Percentiles rank a stretch among this genome's conserved stretches.
Conservation (phyloP, 1,284 basidiomycete genomes). For the Ceratobasidium papillatum region DNA sequence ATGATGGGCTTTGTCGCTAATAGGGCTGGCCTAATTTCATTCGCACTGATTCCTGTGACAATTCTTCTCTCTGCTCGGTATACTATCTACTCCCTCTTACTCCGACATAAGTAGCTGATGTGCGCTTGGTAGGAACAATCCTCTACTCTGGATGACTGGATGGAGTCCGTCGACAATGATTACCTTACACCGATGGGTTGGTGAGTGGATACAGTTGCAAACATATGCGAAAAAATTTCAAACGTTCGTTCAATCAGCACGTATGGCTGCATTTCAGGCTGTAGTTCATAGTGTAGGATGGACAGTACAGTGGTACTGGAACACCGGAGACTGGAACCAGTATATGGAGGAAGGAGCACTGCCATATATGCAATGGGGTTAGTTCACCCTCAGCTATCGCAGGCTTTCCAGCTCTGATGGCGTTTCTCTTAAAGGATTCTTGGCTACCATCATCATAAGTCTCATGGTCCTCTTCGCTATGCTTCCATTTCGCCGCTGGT, state of each 20-base stretch:
- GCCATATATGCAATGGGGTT: constrained; percentile 40
- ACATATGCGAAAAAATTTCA: neutral
- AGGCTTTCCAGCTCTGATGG: neutral
- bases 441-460: constrained; percentile 21
- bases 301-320: constrained; percentile 38
- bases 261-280: constrained; percentile 32
- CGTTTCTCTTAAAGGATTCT: neutral
- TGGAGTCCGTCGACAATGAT: constrained; percentile 24
- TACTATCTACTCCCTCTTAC: neutral
- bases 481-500: constrained; percentile 24
- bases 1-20: constrained; percentile 34
- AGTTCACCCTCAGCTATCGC: neutral
- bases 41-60: constrained; percentile 28
- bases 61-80: constrained; percentile 24
- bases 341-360: constrained; percentile 17
- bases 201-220: neutral
- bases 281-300: constrained; percentile 27
- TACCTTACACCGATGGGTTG: constrained; percentile 33
- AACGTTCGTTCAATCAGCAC: neutral
- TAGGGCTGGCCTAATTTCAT: constrained; percentile 18
- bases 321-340: neutral
- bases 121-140: constrained; percentile 11
- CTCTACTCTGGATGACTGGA: constrained; percentile 20
- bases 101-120: neutral
- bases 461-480: constrained; percentile 32